Percentiles rank a stretch among this genome's conserved stretches.
phyloP scores from a whole-genome alignment of 2,329 filamentous ascomycete genomes.

The Alternaria sp. region DNA sequence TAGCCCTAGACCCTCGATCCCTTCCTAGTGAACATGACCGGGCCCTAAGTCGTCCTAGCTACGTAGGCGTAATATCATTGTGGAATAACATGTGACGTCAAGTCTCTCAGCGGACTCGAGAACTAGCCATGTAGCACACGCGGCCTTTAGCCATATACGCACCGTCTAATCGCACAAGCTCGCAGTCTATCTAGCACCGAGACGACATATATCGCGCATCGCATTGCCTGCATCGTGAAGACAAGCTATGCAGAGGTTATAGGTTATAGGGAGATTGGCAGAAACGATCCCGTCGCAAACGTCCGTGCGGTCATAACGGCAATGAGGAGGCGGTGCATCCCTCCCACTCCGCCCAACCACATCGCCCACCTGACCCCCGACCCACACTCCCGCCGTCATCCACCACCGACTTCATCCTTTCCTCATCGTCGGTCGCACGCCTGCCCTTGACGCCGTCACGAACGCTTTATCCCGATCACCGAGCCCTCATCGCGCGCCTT shows the following conservation, averaged over 20 bases:
- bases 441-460: neutral
- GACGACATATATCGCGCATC: neutral
- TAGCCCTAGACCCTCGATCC: neutral
- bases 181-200: neutral
- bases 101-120: neutral
- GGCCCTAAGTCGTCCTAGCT: neutral
- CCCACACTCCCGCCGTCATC: neutral
- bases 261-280: neutral
- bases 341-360: neutral
- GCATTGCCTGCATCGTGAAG: neutral
- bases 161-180: neutral
- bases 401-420: neutral
- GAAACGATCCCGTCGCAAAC: neutral
- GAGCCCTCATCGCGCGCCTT: too few species aligned
- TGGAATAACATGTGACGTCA: neutral
- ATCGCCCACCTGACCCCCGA: neutral
- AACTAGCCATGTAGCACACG: neutral
- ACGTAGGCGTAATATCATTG: neutral
- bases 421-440: neutral
- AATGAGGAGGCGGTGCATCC: neutral
- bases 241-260: neutral
- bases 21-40: neutral
- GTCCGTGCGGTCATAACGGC: neutral
- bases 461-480: neutral
- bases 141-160: neutral